Evolutionary conservation across 768 basidiomycete genomes (phyloP).

Genomic region (Termitomyces sp.): DNA sequence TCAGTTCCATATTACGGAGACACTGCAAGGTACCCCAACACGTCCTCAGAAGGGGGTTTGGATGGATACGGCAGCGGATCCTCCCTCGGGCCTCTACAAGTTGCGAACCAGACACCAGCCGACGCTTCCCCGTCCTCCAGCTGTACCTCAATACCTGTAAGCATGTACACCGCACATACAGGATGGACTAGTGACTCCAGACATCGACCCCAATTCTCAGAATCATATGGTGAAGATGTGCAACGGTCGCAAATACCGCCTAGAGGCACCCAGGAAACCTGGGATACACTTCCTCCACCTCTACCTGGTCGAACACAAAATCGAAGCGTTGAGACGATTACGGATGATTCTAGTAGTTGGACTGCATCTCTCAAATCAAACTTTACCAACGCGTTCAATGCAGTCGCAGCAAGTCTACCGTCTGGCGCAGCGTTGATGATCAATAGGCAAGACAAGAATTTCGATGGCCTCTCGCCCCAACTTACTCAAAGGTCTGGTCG

Average conservation of each 20-base stretch:
- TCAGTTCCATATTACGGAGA: conserved; percentile 20
- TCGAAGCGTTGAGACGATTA: neutral
- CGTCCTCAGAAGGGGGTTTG: conserved; percentile 19
- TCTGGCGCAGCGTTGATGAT: conserved; percentile 6
- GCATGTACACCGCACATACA: conserved; percentile 7
- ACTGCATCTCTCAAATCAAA: conserved; percentile 37
- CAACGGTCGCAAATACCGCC: conserved; percentile 18
- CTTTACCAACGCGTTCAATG: conserved; percentile 45
- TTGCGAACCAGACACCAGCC: conserved; percentile 46
- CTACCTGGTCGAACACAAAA: conserved; percentile 23
- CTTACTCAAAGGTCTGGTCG: conserved; percentile 18
- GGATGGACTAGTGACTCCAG: conserved; percentile 3
- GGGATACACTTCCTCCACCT: conserved; percentile 23
- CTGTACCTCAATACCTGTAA: conserved; percentile 20
- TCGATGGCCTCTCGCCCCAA: conserved; percentile 21
- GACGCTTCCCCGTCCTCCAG: conserved; percentile 37
- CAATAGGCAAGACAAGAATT: conserved; percentile 4
- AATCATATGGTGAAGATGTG: conserved; percentile 26
- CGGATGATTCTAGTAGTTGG: conserved; percentile 31
- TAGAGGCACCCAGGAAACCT: neutral
- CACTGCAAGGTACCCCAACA: conserved; percentile 12
- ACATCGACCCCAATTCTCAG: conserved; percentile 27
- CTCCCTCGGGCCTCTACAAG: conserved; percentile 41
- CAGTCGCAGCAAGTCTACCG: conserved; percentile 42
- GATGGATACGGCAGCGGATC: conserved; percentile 24